A percentile compares a stretch with the other conserved stretches of the same genome.
phyloP scores from a whole-genome alignment of 805 yeast species.

The Barnettozyma vustinii region DNA sequence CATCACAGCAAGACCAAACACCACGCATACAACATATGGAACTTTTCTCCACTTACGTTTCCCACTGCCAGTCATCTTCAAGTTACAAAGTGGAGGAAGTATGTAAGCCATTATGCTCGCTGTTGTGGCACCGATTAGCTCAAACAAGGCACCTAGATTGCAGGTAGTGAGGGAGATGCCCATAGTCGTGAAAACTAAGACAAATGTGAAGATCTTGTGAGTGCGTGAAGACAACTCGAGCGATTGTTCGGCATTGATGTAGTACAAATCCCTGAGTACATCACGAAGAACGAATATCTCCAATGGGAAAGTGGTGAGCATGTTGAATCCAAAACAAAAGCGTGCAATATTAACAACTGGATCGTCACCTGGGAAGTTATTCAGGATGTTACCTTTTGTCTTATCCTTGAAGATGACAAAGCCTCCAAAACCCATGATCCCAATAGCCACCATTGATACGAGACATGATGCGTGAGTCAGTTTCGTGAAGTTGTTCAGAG shows the following conservation, averaged over 20 bases:
- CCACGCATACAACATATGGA: constrained; percentile 55
- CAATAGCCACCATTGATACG: constrained; percentile 75
- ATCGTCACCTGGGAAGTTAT: constrained; percentile 78
- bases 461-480: constrained; percentile 82
- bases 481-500: constrained; percentile 65
- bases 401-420: constrained; percentile 65
- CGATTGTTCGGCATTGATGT: constrained; percentile 33
- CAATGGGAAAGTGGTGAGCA: constrained; percentile 87
- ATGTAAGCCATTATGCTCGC: constrained; percentile 92
- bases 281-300: constrained; percentile 90
- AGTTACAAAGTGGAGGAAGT: constrained; percentile 78
- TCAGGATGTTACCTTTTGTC: constrained; percentile 83
- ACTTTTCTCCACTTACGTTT: constrained; percentile 40
- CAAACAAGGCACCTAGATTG: constrained; percentile 83
- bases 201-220: constrained; percentile 62
- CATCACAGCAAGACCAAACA: constrained; percentile 76
- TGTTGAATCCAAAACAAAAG: constrained; percentile 84
- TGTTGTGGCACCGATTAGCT: constrained; percentile 87
- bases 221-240: constrained; percentile 39
- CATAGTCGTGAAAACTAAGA: constrained; percentile 66
- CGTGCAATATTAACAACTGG: constrained; percentile 78
- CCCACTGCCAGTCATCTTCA: constrained; percentile 51
- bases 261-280: constrained; percentile 62
- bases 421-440: constrained; percentile 75
- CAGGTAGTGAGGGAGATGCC: constrained; percentile 73